Conservation (phyloP, 2,329 filamentous ascomycete genomes). For the Arthrinium phaeospermum region DNA sequence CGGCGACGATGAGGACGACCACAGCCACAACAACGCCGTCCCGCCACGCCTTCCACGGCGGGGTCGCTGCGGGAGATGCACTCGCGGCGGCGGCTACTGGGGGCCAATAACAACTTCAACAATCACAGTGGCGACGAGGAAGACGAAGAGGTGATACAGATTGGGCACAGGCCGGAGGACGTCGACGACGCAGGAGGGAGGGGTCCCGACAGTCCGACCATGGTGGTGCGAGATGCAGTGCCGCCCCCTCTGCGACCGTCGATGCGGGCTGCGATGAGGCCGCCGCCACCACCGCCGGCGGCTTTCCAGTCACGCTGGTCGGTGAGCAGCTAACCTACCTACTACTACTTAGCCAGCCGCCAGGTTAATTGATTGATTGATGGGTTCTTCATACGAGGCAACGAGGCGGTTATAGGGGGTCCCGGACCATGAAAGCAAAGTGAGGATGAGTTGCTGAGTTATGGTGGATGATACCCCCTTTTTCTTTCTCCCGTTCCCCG, state of each 20-base stretch:
- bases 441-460: not conserved
- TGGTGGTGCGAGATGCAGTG: constrained; percentile 5
- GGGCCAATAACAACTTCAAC: too few species aligned
- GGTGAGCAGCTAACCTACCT: not conserved
- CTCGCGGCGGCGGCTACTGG: not conserved
- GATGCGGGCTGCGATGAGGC: not conserved
- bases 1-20: not conserved
- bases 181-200: too few species aligned
- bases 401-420: not conserved
- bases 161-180: not conserved
- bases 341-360: not conserved
- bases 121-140: not conserved
- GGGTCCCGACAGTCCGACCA: not conserved
- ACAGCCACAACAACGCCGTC: not conserved
- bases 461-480: not conserved
- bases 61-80: not conserved
- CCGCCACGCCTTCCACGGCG: too few species aligned
- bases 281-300: not conserved
- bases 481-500: not conserved
- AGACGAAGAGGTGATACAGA: not conserved
- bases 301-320: not conserved
- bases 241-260: not conserved
- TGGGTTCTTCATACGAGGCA: too few species aligned
- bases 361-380: not conserved
- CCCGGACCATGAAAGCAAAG: too few species aligned